Percentiles rank a stretch among this genome's conserved stretches.
Conservation (phyloP, 331 rosid genomes). For the Malus hybrid region DNA sequence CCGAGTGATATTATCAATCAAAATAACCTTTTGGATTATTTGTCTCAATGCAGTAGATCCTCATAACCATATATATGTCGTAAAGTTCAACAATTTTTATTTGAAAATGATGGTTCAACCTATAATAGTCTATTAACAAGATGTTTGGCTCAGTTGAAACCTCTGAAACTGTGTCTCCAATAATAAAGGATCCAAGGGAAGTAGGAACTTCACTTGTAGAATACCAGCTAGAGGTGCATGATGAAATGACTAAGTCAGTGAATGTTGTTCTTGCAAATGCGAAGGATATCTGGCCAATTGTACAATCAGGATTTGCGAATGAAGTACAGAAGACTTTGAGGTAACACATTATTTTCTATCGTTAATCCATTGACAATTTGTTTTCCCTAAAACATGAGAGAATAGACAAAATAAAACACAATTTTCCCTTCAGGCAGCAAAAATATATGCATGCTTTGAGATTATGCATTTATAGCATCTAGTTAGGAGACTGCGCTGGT, state of each 20-base stretch:
- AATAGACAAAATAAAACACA: neutral
- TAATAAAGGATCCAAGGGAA: conserved; percentile 19
- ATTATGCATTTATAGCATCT: neutral
- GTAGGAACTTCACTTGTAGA: conserved; percentile 14
- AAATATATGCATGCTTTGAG: neutral
- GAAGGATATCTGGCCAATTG: conserved; percentile 58
- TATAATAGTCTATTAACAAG: conserved; percentile 13
- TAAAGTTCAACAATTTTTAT: conserved; percentile 2
- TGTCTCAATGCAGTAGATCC: conserved; percentile 54
- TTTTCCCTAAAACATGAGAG: neutral
- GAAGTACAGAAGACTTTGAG: conserved; percentile 56
- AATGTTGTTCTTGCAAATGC: conserved; percentile 45
- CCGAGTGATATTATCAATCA: conserved; percentile 58
- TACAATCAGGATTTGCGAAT: conserved; percentile 36
- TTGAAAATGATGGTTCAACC: conserved; percentile 15
- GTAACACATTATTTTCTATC: conserved; percentile 25
- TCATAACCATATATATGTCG: conserved; percentile 9
- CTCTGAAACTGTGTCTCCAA: conserved; percentile 16
- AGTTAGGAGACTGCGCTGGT: neutral
- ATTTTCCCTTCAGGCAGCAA: neutral
- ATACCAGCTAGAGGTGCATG: conserved; percentile 22
- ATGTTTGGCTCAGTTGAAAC: conserved; percentile 13
- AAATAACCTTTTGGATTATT: conserved; percentile 51
- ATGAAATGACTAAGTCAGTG: conserved; percentile 29
- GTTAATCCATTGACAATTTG: neutral